Percentiles rank a stretch among this genome's conserved stretches.
phyloP scores from a whole-genome alignment of 352 stramenopile genomes.

The Pythium vanterpoolii region DNA sequence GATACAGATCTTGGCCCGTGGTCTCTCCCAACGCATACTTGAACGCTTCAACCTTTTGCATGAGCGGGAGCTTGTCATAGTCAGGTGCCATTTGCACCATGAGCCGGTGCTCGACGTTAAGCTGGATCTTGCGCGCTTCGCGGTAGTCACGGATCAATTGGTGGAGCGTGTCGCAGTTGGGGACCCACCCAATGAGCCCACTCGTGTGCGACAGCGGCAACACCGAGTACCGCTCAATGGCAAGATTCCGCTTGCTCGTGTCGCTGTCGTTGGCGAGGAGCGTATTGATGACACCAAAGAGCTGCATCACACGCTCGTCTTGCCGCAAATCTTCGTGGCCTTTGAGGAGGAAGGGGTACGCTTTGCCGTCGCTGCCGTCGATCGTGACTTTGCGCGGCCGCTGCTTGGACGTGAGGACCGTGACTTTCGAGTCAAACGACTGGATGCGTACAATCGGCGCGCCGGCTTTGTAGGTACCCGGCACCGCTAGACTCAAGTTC shows the following conservation, averaged over 20 bases:
- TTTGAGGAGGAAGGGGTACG: conserved; percentile 99
- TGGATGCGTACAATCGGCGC: conserved; percentile 86
- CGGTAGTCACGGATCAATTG: conserved; percentile 97
- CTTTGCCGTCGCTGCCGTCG: conserved; percentile 95
- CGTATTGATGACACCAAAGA: conserved; percentile 99
- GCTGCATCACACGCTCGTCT: conserved; percentile 99
- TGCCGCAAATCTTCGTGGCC: conserved; percentile 99
- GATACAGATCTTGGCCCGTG: conserved; percentile 97
- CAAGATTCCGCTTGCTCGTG: conserved; percentile 97
- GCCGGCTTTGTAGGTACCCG: conserved; percentile 87
- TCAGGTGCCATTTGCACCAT: conserved; percentile 97
- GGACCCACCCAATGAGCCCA: conserved; percentile 99
- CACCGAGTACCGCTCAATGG: conserved; percentile 98
- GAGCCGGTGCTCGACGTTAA: conserved; percentile 96
- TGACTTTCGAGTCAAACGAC: conserved; percentile 94
- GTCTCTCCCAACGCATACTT: conserved; percentile 92
- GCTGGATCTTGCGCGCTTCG: conserved; percentile 89
- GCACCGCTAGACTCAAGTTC: conserved; percentile 96
- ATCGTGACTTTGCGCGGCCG: conserved; percentile 98
- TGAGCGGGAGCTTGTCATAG: conserved; percentile 98
- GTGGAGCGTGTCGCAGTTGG: conserved; percentile 99
- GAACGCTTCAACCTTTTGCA: conserved; percentile 99
- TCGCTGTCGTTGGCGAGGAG: conserved; percentile 97
- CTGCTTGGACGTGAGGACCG: conserved; percentile 99
- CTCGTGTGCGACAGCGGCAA: conserved; percentile 98